These are phyloP conservation scores for Alternaria ethzedia DNA, from an alignment of 2,329 filamentous ascomycete species.

Conservation along the genomic window DNA sequence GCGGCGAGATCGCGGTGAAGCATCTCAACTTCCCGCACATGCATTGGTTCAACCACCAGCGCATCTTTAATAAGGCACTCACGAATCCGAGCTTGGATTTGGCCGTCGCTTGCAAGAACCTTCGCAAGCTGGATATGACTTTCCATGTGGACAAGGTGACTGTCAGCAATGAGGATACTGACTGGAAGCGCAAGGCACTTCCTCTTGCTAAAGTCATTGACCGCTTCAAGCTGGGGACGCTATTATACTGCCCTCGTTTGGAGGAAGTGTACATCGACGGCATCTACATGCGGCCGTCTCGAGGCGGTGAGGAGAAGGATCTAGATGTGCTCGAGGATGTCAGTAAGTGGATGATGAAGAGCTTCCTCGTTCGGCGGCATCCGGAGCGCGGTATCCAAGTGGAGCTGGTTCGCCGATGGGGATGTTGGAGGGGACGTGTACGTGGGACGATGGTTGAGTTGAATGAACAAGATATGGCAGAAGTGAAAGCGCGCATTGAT, in stretches of 20 bases:
- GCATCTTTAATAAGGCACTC: too few relatives aligned
- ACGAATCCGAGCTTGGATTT: conserved; percentile 1
- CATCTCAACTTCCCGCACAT: conserved; percentile 8
- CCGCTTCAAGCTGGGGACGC: not conserved
- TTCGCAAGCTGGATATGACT: not conserved
- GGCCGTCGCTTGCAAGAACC: not conserved
- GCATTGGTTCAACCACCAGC: not conserved
- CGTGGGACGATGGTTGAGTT: not conserved
- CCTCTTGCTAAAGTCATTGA: not conserved
- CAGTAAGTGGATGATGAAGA: conserved; percentile 8
- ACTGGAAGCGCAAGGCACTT: not conserved
- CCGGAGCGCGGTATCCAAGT: not conserved
- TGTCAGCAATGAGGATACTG: not conserved
- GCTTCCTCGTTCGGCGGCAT: conserved; percentile 2
- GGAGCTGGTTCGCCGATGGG: conserved; percentile 3
- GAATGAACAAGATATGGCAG: not conserved
- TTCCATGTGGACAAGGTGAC: not conserved
- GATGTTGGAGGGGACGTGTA: not conserved
- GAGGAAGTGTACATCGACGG: conserved; percentile 4
- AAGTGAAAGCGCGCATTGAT: not conserved
- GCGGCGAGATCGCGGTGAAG: not conserved
- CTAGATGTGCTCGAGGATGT: not conserved
- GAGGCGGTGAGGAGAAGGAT: not conserved
- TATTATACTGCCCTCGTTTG: too few relatives aligned
- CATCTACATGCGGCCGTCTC: not conserved